Evolutionary conservation across 2,329 filamentous ascomycete genomes (phyloP).

Genomic region (Didymella glomerata): DNA sequence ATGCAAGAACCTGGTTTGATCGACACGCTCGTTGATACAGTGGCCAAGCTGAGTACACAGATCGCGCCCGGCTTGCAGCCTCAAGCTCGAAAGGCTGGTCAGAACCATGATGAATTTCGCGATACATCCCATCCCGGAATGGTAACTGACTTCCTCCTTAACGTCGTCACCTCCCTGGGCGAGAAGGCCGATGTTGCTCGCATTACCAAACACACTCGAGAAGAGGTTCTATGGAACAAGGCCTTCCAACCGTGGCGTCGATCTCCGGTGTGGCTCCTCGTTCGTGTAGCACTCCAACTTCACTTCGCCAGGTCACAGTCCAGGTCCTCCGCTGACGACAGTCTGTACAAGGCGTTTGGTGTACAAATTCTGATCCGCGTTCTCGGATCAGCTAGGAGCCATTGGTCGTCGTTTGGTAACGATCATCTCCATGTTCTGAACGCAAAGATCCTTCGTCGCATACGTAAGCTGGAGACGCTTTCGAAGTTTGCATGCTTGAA

Average conservation of each 20-base stretch:
- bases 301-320: neutral
- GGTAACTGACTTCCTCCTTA: neutral
- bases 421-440: constrained; percentile 25
- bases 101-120: neutral
- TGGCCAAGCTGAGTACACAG: neutral
- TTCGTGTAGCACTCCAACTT: neutral
- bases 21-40: neutral
- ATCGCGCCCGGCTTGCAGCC: neutral
- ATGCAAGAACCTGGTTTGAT: neutral
- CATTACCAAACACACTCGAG: neutral
- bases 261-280: neutral
- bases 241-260: neutral
- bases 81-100: neutral
- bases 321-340: neutral
- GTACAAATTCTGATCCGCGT: constrained; percentile 55
- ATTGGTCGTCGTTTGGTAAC: constrained; percentile 13
- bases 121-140: neutral
- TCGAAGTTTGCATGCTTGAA: constrained; percentile 11
- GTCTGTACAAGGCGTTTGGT: neutral
- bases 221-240: neutral
- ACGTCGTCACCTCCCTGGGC: neutral
- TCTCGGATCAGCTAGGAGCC: no score
- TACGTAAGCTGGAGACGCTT: constrained; percentile 34
- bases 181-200: neutral
- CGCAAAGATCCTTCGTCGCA: constrained; percentile 34